Evolutionary conservation across 495 filamentous ascomycete genomes (phyloP).

Genomic region (Penicillium goetzii): DNA sequence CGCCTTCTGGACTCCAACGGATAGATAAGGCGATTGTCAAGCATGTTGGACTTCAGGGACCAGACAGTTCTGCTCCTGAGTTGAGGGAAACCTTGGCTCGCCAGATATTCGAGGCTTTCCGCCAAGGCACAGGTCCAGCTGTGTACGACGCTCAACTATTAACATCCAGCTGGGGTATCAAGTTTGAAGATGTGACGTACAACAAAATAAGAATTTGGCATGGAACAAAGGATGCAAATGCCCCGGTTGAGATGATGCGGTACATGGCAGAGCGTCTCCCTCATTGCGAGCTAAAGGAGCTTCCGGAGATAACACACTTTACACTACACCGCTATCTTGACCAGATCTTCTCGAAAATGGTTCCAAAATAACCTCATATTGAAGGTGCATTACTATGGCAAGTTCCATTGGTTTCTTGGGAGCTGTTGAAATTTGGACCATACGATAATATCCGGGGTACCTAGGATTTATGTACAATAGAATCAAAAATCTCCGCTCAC

Average conservation of each 20-base stretch:
- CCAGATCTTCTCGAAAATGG: conserved; percentile 18
- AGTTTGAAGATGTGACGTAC: conserved; percentile 16
- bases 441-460: background rate
- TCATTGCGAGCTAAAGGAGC: conserved; percentile 18
- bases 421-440: background rate
- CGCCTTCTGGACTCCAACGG: conserved; percentile 9
- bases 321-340: conserved; percentile 23
- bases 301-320: conserved; percentile 27
- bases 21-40: conserved; percentile 25
- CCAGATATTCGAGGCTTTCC: conserved; percentile 34
- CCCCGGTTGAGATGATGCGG: conserved; percentile 16
- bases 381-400: no score
- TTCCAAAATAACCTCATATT: conserved; percentile 3
- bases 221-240: conserved; percentile 17
- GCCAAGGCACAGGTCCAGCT: conserved; percentile 15
- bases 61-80: background rate
- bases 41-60: background rate
- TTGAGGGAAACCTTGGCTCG: conserved; percentile 5
- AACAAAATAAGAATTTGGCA: conserved; percentile 17
- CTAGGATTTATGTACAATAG: background rate
- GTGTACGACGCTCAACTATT: conserved; percentile 17
- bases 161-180: conserved; percentile 16
- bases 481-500: background rate
- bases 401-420: background rate
- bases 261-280: conserved; percentile 28